A percentile compares a stretch with the other conserved stretches of the same genome.
phyloP scores from a whole-genome alignment of 352 stramenopile species.

The Phytophthora cajani region DNA sequence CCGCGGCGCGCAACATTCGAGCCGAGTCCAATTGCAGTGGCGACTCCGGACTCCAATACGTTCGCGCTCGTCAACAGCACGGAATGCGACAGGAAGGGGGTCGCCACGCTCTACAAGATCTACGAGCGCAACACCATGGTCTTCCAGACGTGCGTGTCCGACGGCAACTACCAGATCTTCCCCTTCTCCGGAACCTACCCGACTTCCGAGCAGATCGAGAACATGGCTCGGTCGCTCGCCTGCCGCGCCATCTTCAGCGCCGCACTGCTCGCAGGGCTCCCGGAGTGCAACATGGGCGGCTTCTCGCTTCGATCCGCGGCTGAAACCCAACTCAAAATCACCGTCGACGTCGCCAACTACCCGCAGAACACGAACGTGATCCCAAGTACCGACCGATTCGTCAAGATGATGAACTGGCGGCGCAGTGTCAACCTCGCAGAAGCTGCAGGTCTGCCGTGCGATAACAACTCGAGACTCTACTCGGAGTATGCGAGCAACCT shows the following conservation, averaged over 20 bases:
- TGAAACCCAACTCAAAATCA: slow-evolving; percentile 55
- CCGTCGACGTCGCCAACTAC: slow-evolving; percentile 39
- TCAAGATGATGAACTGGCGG: slow-evolving; percentile 60
- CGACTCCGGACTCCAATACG: slow-evolving; percentile 32
- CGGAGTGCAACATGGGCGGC: slow-evolving; percentile 46
- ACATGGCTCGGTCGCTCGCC: slow-evolving; percentile 41
- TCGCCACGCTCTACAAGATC: slow-evolving; percentile 42
- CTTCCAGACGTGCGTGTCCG: slow-evolving; percentile 53
- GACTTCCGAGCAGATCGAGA: slow-evolving; percentile 40
- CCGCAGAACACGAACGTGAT: slow-evolving; percentile 22
- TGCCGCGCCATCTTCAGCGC: slow-evolving; percentile 52
- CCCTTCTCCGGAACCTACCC: slow-evolving; percentile 46
- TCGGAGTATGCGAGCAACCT: slow-evolving; percentile 50
- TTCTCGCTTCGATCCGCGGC: slow-evolving; percentile 41
- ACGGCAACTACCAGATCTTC: slow-evolving; percentile 56
- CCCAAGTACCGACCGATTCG: slow-evolving; percentile 52
- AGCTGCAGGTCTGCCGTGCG: slow-evolving; percentile 45
- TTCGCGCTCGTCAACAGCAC: slow-evolving; percentile 46
- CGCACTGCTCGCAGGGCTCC: slow-evolving; percentile 39
- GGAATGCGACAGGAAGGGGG: slow-evolving; percentile 35
- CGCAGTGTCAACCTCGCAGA: slow-evolving; percentile 60
- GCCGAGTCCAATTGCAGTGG: slow-evolving; percentile 27
- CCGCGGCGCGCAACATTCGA: slow-evolving; percentile 22
- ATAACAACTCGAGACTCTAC: slow-evolving; percentile 56
- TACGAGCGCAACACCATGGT: slow-evolving; percentile 56